Conservation (phyloP, 2,329 filamentous ascomycete genomes). For the Sporothrix mexicana region DNA sequence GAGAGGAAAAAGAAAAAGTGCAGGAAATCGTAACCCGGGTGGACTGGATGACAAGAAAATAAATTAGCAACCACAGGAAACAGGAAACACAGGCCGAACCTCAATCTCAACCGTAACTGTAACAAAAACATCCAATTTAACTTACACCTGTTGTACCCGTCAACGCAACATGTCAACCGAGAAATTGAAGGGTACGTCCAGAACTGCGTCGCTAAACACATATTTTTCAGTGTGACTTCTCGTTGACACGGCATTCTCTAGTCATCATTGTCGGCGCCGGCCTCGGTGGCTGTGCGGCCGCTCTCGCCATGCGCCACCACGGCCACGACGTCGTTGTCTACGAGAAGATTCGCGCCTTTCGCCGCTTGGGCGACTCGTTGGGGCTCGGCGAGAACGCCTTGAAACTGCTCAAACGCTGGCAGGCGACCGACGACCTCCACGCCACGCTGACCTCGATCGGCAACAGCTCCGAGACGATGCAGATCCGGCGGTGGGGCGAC, state of each 20-base stretch:
- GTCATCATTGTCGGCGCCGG: conserved; percentile 58
- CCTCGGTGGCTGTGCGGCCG: conserved; percentile 55
- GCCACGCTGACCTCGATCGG: conserved; percentile 51
- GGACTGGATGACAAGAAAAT: too few relatives aligned
- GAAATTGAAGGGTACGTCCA: conserved; percentile 1
- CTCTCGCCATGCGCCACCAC: conserved; percentile 55
- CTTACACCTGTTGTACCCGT: too few relatives aligned
- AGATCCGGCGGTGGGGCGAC: conserved; percentile 55
- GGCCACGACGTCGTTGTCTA: conserved; percentile 52
- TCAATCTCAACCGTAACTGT: too few relatives aligned
- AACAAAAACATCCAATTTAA: too few relatives aligned
- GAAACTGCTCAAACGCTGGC: conserved; percentile 53
- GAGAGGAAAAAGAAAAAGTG: background rate
- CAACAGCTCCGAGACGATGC: conserved; percentile 55
- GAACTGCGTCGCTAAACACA: too few relatives aligned
- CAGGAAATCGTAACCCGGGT: conserved; percentile 3
- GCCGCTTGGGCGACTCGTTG: conserved; percentile 53
- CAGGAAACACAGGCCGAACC: background rate
- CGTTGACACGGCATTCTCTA: conserved; percentile 38
- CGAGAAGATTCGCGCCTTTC: conserved; percentile 52
- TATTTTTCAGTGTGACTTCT: too few relatives aligned
- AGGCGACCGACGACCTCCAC: conserved; percentile 45
- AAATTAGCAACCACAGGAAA: background rate
- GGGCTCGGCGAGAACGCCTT: conserved; percentile 56
- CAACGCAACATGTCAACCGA: background rate